A percentile compares a stretch with the other conserved stretches of the same genome.
Evolutionary conservation across 768 basidiomycete genomes (phyloP).

Genomic region (Suillus clintonianus): DNA sequence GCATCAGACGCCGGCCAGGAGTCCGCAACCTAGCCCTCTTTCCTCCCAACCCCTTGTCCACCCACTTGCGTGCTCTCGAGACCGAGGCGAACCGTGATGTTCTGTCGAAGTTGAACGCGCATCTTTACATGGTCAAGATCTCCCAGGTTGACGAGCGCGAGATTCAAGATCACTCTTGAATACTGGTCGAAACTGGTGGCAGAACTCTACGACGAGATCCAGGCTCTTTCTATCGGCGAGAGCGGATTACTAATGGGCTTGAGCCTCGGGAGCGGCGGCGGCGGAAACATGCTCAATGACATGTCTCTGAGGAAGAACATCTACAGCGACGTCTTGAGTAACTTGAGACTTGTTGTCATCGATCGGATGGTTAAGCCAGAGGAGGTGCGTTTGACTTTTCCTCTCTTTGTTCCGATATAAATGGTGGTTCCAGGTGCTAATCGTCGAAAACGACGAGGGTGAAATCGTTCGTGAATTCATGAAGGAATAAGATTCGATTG

Average conservation of each 20-base stretch:
- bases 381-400: constrained; percentile 60
- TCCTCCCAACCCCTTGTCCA: constrained; percentile 92
- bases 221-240: constrained; percentile 85
- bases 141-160: constrained; percentile 98
- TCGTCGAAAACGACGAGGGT: constrained; percentile 99
- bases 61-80: constrained; percentile 93
- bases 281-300: constrained; percentile 69
- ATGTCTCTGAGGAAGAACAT: constrained; percentile 90
- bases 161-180: constrained; percentile 98
- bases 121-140: constrained; percentile 97
- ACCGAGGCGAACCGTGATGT: constrained; percentile 89
- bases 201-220: constrained; percentile 96
- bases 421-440: constrained; percentile 68
- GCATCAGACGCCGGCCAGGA: constrained; percentile 94
- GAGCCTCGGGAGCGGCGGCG: constrained; percentile 68
- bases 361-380: constrained; percentile 99
- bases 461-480: constrained; percentile 99
- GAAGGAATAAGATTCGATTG: constrained; percentile 98
- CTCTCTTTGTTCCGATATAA: constrained; percentile 5
- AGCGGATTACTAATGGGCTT: constrained; percentile 87
- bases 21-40: constrained; percentile 96
- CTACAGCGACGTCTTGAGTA: constrained; percentile 92
- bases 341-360: constrained; percentile 92
- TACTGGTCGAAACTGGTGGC: constrained; percentile 97
- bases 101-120: constrained; percentile 92